Percentiles rank a stretch among this genome's conserved stretches.
Evolutionary conservation across 1,284 basidiomycete genomes (phyloP).

Genomic region (Ganoderma multipileum): DNA sequence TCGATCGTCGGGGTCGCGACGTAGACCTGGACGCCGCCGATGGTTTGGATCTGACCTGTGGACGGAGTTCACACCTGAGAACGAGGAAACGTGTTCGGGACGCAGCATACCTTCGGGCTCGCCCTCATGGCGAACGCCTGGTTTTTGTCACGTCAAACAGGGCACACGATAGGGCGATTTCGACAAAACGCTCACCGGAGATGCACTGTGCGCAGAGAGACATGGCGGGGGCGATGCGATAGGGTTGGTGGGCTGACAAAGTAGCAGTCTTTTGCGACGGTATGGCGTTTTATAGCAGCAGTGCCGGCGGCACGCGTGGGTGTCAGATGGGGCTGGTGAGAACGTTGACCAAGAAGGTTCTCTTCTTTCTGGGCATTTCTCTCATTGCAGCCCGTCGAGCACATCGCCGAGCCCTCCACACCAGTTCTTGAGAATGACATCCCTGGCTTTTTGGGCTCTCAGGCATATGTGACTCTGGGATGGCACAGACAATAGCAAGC

Average conservation of each 20-base stretch:
- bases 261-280: neutral
- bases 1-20: conserved; percentile 53
- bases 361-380: neutral
- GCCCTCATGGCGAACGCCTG: conserved; percentile 43
- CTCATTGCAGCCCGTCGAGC: neutral
- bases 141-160: neutral
- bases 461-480: neutral
- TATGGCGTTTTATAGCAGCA: conserved; percentile 1
- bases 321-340: neutral
- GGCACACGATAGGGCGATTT: conserved; percentile 1
- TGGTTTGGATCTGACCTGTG: conserved; percentile 47
- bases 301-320: neutral
- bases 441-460: neutral
- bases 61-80: neutral
- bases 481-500: neutral
- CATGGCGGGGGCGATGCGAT: conserved; percentile 21
- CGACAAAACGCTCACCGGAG: conserved; percentile 24
- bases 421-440: neutral
- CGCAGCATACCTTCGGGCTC: conserved; percentile 36
- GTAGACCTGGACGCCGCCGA: conserved; percentile 55
- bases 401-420: neutral
- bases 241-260: conserved; percentile 1
- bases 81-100: neutral
- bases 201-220: conserved; percentile 36
- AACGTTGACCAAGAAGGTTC: neutral